These are phyloP conservation scores for Saturnispora halmiae DNA, from an alignment of 805 yeast species.

Conservation along the genomic window DNA sequence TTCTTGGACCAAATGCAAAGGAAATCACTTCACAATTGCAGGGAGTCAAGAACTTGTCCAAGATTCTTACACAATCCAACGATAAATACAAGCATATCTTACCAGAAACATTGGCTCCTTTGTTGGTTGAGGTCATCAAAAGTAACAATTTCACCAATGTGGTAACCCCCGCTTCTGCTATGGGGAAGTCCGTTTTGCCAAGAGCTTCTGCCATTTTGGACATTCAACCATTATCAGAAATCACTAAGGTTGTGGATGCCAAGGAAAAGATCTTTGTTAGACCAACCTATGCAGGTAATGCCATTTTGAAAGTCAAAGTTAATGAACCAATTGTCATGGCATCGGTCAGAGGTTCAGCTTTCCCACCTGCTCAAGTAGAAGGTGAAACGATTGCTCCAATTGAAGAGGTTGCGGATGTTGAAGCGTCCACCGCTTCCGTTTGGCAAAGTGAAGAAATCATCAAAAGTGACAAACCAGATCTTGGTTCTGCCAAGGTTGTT, in stretches of 20 bases:
- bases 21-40: slow-evolving; percentile 42
- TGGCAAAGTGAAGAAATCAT: slow-evolving; percentile 73
- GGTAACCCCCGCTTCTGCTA: slow-evolving; percentile 73
- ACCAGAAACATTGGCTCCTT: slow-evolving; percentile 77
- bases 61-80: slow-evolving; percentile 51
- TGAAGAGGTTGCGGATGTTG: slow-evolving; percentile 38
- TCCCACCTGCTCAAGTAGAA: slow-evolving; percentile 36
- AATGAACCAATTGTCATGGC: slow-evolving; percentile 56
- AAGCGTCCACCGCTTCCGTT: slow-evolving; percentile 36
- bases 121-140: slow-evolving; percentile 41
- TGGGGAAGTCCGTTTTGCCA: slow-evolving; percentile 81
- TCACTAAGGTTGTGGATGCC: slow-evolving; percentile 54
- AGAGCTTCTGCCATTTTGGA: slow-evolving; percentile 79
- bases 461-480: slow-evolving; percentile 81
- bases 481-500: slow-evolving; percentile 71
- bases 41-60: slow-evolving; percentile 43
- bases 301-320: slow-evolving; percentile 70
- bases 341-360: slow-evolving; percentile 82
- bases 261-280: slow-evolving; percentile 60
- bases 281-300: slow-evolving; percentile 96
- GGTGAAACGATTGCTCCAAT: slow-evolving; percentile 30
- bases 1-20: slow-evolving; percentile 57
- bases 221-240: slow-evolving; percentile 80
- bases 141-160: slow-evolving; percentile 34
- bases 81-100: slow-evolving; percentile 55